These are phyloP conservation scores for Sergeia podlipaevii DNA, from an alignment of 208 protist species.

Conservation along the genomic window DNA sequence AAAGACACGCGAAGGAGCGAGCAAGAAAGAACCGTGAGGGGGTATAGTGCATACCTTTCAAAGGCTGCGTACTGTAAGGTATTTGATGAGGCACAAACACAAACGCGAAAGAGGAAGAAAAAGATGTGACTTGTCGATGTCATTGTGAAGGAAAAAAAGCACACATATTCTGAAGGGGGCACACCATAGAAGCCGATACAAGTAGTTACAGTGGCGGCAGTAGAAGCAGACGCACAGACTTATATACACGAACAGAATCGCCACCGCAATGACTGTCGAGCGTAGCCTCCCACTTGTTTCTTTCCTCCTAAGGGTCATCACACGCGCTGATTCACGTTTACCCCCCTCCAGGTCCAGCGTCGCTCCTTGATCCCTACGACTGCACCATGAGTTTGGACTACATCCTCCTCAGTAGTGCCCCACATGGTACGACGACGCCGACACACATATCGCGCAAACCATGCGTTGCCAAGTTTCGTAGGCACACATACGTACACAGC, in stretches of 20 bases:
- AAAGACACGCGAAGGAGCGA: too few relatives aligned
- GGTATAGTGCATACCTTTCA: too few relatives aligned
- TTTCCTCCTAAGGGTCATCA: too few relatives aligned
- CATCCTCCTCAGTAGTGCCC: constrained; percentile 79
- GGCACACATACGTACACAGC: constrained; percentile 47
- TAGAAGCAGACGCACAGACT: neutral
- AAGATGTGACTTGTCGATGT: too few relatives aligned
- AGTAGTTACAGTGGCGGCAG: neutral
- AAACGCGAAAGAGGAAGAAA: constrained; percentile 14
- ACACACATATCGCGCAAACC: constrained; percentile 43
- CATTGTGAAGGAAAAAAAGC: neutral
- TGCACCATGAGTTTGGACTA: constrained; percentile 24
- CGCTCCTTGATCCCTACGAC: constrained; percentile 81
- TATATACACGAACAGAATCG: neutral
- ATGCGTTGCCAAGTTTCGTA: constrained; percentile 39
- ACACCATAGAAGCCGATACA: constrained; percentile 5
- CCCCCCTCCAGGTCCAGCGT: constrained; percentile 58
- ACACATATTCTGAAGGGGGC: neutral
- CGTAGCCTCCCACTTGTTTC: too few relatives aligned
- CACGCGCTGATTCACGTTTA: too few relatives aligned
- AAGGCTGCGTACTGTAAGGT: too few relatives aligned
- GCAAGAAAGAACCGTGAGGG: too few relatives aligned
- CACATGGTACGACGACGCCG: constrained; percentile 51
- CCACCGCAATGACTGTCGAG: too few relatives aligned
- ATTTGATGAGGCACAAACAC: too few relatives aligned